These are phyloP conservation scores for Hanseniaspora taiwanica DNA, from an alignment of 805 yeast genomes.

Conservation along the genomic window DNA sequence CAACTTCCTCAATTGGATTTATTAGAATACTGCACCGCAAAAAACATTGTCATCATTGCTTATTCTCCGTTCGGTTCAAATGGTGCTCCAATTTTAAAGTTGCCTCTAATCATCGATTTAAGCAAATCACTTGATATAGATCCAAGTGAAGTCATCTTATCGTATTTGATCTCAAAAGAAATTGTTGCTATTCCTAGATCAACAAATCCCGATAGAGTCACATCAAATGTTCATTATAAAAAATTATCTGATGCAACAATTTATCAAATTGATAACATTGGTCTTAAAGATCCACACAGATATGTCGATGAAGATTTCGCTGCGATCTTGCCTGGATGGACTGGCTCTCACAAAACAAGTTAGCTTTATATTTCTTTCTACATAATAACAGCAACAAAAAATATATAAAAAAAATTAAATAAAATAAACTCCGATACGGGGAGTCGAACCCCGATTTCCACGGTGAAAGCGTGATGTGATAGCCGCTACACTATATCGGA, in stretches of 20 bases:
- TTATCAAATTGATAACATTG: constrained; percentile 22
- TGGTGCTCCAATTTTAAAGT: constrained; percentile 50
- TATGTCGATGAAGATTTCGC: constrained; percentile 20
- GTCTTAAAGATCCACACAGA: constrained; percentile 21
- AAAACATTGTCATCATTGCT: constrained; percentile 42
- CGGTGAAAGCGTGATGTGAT: constrained; percentile 3
- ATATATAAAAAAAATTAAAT: not conserved
- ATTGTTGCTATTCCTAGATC: constrained; percentile 59
- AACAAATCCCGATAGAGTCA: constrained; percentile 48
- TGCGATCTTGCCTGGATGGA: constrained; percentile 18
- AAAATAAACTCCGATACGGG: constrained; percentile 2
- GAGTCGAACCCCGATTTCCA: constrained; percentile 3
- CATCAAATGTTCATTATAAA: constrained; percentile 25
- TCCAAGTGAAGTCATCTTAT: constrained; percentile 43
- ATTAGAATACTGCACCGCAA: constrained; percentile 35
- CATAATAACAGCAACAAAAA: not conserved
- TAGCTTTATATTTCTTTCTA: not conserved
- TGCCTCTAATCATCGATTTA: constrained; percentile 35
- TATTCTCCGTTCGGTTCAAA: constrained; percentile 52
- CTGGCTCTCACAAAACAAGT: constrained; percentile 8
- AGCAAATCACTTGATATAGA: constrained; percentile 43
- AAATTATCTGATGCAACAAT: constrained; percentile 32
- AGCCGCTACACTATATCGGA: constrained; percentile 3
- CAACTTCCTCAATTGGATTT: constrained; percentile 51
- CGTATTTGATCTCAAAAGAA: constrained; percentile 53